Evolutionary conservation across 805 yeast genomes (phyloP), one percentile per base, ranked within the genome.

Genomic region (Lipomyces mesembrius): DNA sequence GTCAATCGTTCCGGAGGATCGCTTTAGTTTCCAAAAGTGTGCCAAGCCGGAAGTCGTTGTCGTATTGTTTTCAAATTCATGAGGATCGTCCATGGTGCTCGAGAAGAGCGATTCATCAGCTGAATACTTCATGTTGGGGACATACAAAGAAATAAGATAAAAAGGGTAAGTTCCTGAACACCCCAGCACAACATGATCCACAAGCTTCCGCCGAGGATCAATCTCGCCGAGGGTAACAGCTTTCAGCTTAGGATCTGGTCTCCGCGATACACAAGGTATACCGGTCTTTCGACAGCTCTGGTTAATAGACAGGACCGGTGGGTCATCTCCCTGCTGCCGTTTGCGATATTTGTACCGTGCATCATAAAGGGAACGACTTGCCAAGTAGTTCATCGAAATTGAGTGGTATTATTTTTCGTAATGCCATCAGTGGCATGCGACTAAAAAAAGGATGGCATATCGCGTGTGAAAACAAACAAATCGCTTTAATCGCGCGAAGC

Each of bases 141-240:
- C 25, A 20, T 52, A 46, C 20, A 65, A 37, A 8, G 71, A 65
- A 22, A 67, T 25, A 7, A 67, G 52, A 7, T 37, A 25, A 32
- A 59, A 65, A 9, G 68, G 68, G 29, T 17, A 58, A 1, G 55
- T n/a, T 25, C 66, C 55, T 9, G 61, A 62, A 32, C 69, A 62
- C 17, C 71, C 71, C 5, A 65, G 61, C 9, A 67, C 52, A 20
- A 67, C 61, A 53, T 65, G 68, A 11, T 54, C 63, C 25, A 32
- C 29, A 14, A 67, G 58, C 8, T 34, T 35, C 12, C 61, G 20
- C 11, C 35, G 55, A 25, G 66, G 62, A 59, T 67, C 71, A 25
- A 67, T 27, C 3, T 39, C 57, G 20, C 53, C 12, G 17, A 66
- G 62, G 3, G 34, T 34, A 25, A 60, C 37, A 20, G 12, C 9